These are phyloP conservation scores for Podospora pseudocomata DNA, from an alignment of 495 filamentous ascomycete genomes.

Conservation along the genomic window DNA sequence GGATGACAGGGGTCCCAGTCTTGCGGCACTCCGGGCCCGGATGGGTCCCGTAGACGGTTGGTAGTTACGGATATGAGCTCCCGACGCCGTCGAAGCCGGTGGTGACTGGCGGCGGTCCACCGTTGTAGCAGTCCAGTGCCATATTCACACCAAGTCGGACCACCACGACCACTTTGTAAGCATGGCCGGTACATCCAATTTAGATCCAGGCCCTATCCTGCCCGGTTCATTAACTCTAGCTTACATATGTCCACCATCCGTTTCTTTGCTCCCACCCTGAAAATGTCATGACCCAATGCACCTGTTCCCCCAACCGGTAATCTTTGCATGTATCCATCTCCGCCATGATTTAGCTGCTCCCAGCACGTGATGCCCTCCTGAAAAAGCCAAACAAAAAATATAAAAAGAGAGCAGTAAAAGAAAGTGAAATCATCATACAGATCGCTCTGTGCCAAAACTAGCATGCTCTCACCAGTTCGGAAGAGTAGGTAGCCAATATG, in stretches of 20 bases:
- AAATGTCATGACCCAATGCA: neutral
- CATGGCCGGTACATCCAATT: neutral
- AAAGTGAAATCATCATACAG: neutral
- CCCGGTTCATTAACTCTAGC: neutral
- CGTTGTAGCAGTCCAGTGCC: no score
- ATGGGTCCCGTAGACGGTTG: no score
- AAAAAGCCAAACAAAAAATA: no score
- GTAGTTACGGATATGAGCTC: no score
- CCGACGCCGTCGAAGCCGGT: no score
- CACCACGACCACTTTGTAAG: neutral
- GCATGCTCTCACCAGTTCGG: neutral
- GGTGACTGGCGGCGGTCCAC: no score
- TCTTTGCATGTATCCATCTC: neutral
- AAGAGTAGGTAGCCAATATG: no score
- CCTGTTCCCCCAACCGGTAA: neutral
- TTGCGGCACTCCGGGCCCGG: no score
- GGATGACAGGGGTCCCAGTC: no score
- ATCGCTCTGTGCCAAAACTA: conserved; percentile 9
- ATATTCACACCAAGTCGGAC: no score
- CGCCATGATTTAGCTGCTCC: neutral
- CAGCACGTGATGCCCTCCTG: neutral
- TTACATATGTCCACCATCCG: neutral
- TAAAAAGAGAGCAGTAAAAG: neutral
- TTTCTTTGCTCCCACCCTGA: neutral
- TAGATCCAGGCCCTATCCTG: neutral